Conservation (phyloP, 768 basidiomycete species). For the Pilatotrama ljubarskyi region DNA sequence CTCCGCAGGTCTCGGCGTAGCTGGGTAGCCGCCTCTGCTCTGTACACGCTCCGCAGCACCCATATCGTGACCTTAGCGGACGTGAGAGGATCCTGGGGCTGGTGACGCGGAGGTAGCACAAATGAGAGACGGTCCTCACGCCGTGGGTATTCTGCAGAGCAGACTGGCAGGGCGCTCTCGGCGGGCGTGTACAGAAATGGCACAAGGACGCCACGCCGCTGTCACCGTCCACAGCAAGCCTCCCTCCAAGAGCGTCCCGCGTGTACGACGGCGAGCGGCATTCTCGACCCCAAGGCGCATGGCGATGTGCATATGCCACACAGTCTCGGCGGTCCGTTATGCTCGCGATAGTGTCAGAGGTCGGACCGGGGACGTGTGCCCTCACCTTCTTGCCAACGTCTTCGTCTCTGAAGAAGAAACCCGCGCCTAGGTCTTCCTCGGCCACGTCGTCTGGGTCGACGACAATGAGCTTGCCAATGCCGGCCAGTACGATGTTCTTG, state of each 20-base stretch:
- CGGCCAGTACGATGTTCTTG: conserved; percentile 97
- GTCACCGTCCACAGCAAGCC: background rate
- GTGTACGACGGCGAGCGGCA: background rate
- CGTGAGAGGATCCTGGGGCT: conserved; percentile 11
- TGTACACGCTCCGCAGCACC: conserved; percentile 17
- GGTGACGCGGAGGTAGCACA: conserved; percentile 1
- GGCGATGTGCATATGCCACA: background rate
- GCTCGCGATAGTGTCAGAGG: background rate
- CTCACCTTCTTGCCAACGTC: conserved; percentile 88
- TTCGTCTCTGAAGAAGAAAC: conserved; percentile 92
- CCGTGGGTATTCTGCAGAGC: conserved; percentile 8
- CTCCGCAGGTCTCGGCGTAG: background rate
- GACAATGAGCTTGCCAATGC: conserved; percentile 87
- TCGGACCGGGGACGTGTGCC: background rate
- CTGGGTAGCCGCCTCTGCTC: background rate
- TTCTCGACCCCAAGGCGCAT: background rate
- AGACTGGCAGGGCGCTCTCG: background rate
- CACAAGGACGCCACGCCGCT: conserved; percentile 5
- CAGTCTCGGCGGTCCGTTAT: background rate
- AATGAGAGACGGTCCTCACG: conserved; percentile 8
- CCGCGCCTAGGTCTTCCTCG: conserved; percentile 86
- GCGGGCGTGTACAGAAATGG: conserved; percentile 9
- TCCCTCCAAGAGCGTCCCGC: background rate
- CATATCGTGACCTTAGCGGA: background rate
- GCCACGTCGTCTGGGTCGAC: conserved; percentile 75